Evolutionary conservation across 2,329 filamentous ascomycete species (phyloP).

Genomic region (Nannizziopsis arthrosporioides): DNA sequence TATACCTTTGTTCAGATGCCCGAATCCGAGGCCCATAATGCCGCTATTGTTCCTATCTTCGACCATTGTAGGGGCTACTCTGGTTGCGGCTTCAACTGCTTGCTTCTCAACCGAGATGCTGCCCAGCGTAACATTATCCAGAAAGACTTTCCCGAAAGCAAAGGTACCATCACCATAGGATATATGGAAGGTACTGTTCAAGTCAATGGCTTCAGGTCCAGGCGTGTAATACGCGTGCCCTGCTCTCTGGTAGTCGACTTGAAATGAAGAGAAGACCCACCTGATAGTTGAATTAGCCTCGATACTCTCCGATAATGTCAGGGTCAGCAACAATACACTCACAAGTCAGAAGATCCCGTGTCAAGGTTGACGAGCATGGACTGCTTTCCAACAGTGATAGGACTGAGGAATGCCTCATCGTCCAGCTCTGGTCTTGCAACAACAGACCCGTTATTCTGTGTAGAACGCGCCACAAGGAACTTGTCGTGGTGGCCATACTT

Average conservation of each 20-base stretch:
- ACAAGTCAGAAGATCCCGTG: constrained; percentile 58
- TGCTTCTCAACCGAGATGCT: constrained; percentile 48
- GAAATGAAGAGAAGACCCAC: constrained; percentile 55
- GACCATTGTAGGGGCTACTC: constrained; percentile 42
- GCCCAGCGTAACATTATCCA: constrained; percentile 52
- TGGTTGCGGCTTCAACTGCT: constrained; percentile 53
- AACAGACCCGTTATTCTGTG: constrained; percentile 7
- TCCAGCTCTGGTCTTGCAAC: constrained; percentile 36
- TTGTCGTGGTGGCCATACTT: constrained; percentile 1
- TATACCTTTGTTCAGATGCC: constrained; percentile 44
- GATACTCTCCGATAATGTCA: no score
- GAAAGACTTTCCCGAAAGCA: constrained; percentile 54
- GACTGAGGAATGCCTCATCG: constrained; percentile 49
- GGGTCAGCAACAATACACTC: constrained; percentile 23
- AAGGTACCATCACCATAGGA: constrained; percentile 54
- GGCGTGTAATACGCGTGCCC: constrained; percentile 51
- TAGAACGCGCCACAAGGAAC: not conserved
- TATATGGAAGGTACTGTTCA: constrained; percentile 48
- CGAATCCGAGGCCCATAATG: constrained; percentile 50
- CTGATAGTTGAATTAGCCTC: constrained; percentile 16
- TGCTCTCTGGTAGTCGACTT: constrained; percentile 38
- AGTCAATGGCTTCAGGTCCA: constrained; percentile 35
- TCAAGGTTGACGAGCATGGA: constrained; percentile 58
- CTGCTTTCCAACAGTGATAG: constrained; percentile 53
- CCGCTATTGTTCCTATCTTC: constrained; percentile 46